These are phyloP conservation scores for Akebia trifoliata DNA, from an alignment of 164 flowering plant species.

Conservation along the genomic window DNA sequence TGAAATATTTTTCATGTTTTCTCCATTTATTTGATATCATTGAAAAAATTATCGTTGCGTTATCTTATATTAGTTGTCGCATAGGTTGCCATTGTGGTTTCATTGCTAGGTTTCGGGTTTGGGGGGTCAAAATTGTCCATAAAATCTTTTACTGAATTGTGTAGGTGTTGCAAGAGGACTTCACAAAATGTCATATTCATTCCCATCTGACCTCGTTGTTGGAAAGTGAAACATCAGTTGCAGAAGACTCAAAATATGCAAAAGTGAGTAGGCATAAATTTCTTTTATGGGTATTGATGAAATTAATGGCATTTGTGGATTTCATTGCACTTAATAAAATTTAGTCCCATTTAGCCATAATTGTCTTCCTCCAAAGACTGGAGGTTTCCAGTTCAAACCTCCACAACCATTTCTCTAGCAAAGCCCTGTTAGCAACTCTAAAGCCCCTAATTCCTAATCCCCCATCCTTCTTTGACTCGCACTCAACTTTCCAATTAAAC, in stretches of 20 bases:
- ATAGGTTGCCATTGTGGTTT: neutral
- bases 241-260: conserved; percentile 32
- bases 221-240: conserved; percentile 22
- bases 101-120: no score
- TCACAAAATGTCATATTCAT: conserved; percentile 69
- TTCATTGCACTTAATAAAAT: neutral
- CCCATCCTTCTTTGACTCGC: no score
- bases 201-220: conserved; percentile 52
- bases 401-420: no score
- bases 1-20: neutral
- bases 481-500: no score
- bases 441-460: no score
- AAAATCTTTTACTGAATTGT: conserved; percentile 6
- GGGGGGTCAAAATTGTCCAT: neutral
- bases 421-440: no score
- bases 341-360: no score
- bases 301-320: neutral
- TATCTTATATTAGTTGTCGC: neutral
- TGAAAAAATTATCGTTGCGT: neutral
- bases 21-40: neutral
- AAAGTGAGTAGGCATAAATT: conserved; percentile 46
- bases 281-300: neutral
- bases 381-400: no score
- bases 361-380: no score
- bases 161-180: conserved; percentile 89